phyloP scores from a whole-genome alignment of 2,329 filamentous ascomycete species.

The Calcarisporium arbuscula region DNA sequence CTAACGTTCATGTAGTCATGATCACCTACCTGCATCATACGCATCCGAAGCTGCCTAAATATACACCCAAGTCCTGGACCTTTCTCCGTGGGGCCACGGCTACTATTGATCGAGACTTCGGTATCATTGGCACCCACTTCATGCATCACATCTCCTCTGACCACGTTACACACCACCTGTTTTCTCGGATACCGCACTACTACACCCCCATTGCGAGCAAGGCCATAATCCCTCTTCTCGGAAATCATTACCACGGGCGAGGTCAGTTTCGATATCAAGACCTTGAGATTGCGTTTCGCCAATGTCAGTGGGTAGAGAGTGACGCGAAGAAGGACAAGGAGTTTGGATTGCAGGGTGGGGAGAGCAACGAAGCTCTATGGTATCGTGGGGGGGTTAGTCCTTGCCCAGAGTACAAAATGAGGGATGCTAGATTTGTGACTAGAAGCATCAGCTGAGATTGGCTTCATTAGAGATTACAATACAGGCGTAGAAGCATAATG shows the following conservation, averaged over 20 bases:
- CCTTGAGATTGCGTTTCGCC: slow-evolving; percentile 6
- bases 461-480: background rate
- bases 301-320: slow-evolving; percentile 7
- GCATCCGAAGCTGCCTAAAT: slow-evolving; percentile 33
- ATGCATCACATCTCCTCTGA: slow-evolving; percentile 57
- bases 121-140: slow-evolving; percentile 54
- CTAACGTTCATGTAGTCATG: slow-evolving; percentile 47
- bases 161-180: slow-evolving; percentile 56
- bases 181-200: slow-evolving; percentile 22
- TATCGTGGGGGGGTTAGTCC: slow-evolving; percentile 2
- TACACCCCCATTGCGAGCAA: slow-evolving; percentile 6
- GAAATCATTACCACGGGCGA: slow-evolving; percentile 6
- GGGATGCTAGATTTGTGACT: background rate
- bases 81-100: slow-evolving; percentile 54
- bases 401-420: slow-evolving; percentile 3
- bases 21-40: slow-evolving; percentile 69
- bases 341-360: background rate
- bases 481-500: background rate
- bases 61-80: slow-evolving; percentile 50
- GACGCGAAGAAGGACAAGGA: background rate
- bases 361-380: background rate
- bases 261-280: slow-evolving; percentile 3
- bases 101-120: slow-evolving; percentile 57
- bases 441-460: background rate
- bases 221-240: slow-evolving; percentile 7